These are phyloP conservation scores for Nicotiana tabacum DNA, from an alignment of 257 asterid species.

Conservation along the genomic window DNA sequence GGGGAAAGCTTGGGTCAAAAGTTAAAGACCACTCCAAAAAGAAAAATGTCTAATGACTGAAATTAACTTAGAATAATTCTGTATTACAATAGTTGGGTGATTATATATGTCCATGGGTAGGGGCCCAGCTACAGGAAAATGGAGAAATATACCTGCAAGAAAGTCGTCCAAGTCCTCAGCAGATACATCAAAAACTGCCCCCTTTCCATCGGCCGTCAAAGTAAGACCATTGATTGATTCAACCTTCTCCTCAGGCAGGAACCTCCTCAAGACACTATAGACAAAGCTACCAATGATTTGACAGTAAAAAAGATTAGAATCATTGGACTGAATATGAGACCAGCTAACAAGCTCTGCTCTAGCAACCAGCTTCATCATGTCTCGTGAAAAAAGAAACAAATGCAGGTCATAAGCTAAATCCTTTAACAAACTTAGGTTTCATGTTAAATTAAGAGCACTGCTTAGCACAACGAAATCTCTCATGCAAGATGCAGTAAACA, in stretches of 20 bases:
- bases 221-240: conserved; percentile 86
- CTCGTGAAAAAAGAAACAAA: neutral
- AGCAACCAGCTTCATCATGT: neutral
- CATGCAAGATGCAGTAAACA: neutral
- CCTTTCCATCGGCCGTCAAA: conserved; percentile 84
- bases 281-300: conserved; percentile 42
- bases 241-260: conserved; percentile 83
- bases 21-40: too few relatives aligned
- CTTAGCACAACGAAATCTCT: neutral
- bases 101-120: neutral
- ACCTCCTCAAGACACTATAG: conserved; percentile 62
- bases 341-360: neutral
- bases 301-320: neutral
- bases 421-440: neutral
- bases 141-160: conserved; percentile 51
- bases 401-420: neutral
- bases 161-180: conserved; percentile 55
- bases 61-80: neutral
- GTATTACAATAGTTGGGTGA: neutral
- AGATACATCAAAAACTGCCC: conserved; percentile 89
- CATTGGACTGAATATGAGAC: neutral
- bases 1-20: too few relatives aligned
- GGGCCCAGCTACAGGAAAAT: neutral
- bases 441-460: neutral
- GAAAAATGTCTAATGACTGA: neutral